These are phyloP conservation scores for Pontederia paniculata DNA, from an alignment of 176 grass and related monocot species.

Conservation along the genomic window DNA sequence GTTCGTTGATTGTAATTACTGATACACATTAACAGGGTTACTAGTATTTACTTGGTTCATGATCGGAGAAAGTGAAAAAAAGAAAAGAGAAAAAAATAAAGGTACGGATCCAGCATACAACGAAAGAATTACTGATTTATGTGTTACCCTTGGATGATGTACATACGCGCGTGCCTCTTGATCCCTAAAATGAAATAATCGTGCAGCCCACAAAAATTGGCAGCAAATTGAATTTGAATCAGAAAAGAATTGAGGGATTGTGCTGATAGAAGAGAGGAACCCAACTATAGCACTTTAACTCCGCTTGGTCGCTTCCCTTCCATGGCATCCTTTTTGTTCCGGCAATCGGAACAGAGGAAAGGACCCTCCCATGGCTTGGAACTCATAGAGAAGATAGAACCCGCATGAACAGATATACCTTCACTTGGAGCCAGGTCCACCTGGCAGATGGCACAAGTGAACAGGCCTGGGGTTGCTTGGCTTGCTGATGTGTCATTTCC, in stretches of 20 bases:
- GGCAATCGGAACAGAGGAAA: conserved; percentile 80
- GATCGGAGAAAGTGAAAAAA: no score
- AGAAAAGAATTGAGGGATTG: neutral
- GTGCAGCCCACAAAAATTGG: conserved; percentile 25
- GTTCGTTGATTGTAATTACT: no score
- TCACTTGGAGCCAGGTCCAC: conserved; percentile 65
- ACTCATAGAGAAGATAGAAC: conserved; percentile 69
- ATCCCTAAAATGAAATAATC: conserved; percentile 5
- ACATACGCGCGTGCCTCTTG: neutral
- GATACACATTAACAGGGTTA: no score
- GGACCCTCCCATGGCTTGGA: conserved; percentile 87
- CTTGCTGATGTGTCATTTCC: conserved; percentile 37
- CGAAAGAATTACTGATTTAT: no score
- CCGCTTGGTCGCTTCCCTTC: conserved; percentile 88
- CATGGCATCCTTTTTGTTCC: conserved; percentile 94
- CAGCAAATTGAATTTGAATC: conserved; percentile 10
- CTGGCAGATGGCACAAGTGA: conserved; percentile 93
- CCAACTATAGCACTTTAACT: conserved; percentile 57
- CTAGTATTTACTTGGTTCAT: no score
- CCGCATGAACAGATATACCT: conserved; percentile 71
- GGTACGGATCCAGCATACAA: no score
- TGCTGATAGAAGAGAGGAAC: neutral
- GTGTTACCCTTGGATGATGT: no score
- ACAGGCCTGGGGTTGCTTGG: conserved; percentile 41
- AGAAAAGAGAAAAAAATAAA: no score